Evolutionary conservation across 352 stramenopile genomes (phyloP), one percentile per base, ranked within the genome.

Genomic region (Globisporangium barbulae): DNA sequence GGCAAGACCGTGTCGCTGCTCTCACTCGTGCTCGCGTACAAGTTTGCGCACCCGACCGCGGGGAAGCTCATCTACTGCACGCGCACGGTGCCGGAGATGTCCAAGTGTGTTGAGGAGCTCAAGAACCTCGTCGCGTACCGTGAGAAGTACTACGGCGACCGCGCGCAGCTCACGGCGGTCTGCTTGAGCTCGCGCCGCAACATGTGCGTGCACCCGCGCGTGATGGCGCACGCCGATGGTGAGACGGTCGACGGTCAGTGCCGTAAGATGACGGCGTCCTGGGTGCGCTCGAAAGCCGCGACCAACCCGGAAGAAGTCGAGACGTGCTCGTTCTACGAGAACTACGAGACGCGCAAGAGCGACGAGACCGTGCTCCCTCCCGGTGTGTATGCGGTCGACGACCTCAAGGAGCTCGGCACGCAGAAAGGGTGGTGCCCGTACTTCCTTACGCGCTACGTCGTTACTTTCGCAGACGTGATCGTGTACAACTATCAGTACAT

Each of bases 401-500:
- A 99, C 64, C 72, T 99, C 10, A 98, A 98, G 74, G 85, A 88
- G 22, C 84, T 98, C 54, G 97, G 97, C 2, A 74, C 79, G 19
- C 60, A 88, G 37, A 93, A 93, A 41, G 89, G 90, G 17, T 99
- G 94, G 94, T 99, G 98, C 77, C 98, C 98, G 1, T 99, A 99
- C 71, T 99, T 99, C 66, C 70, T 99, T 49, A 98, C 98, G 30
- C 83, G 98, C 60, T 96, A 98, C 65, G 92, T 97, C 1, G 97
- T 99, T 42, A 97, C 94, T 8, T 97, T 98, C 64, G 97, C 97
- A 1, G 98, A 99, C 61, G 92, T 99, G 45, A 71, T 99, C 2
- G 96, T 99, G 47, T 99, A 98, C 82, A 99, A 99, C 72, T 99
- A 99, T 83, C 97, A 99, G 83, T 99, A 99, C 79, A 98, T 99